Evolutionary conservation across 345 rosid species (phyloP), one percentile per base, ranked within the genome.

Genomic region (Eucalyptus cloeziana): DNA sequence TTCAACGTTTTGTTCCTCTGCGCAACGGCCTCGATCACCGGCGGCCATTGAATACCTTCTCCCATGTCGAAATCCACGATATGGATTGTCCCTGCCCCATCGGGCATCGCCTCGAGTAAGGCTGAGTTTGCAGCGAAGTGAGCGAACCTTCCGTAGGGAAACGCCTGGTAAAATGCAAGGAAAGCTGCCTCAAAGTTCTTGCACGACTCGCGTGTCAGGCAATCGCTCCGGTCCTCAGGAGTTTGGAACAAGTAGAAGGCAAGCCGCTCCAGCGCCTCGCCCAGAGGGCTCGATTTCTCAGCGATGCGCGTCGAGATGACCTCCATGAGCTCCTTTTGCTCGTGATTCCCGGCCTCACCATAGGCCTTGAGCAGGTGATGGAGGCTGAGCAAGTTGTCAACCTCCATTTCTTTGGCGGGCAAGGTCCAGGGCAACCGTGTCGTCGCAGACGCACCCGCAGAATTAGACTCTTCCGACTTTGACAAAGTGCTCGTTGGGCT

Each of bases 41-140:
- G 86, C 81, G 94, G 92, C 96, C 95, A 94, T n/a, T 94, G 96
- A 85, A 94, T 40, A 6, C 95, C 95, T 60, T 92, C 93, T 12
- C 94, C 92, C 16, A 94, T 85, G 58, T 93, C 94, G 25, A 92
- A 95, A 80, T 95, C 97, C 37, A 95, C 91, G 50, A 95, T 40
- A 86, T 89, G 95, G 27, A 93, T 47, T 10, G 86, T 88, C 90
- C 89, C 93, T 24, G 89, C 92, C 43, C 90, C 93, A 8, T 80
- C 54, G 0, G 95, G 94, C 44, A 91, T 88, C 49, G 94, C 86
- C 89, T 90, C 93, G 7, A 93, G 86, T 88, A 94, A 91, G 31
- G 95, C 92, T 3, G 93, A 91, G 88, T 94, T 94, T 1, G 96
- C 96, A 6, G 92, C 89, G 27, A 92, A 92, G 80, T 95, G 97